Evolutionary conservation across 345 rosid genomes (phyloP).

Genomic region (Murraya koenigii): DNA sequence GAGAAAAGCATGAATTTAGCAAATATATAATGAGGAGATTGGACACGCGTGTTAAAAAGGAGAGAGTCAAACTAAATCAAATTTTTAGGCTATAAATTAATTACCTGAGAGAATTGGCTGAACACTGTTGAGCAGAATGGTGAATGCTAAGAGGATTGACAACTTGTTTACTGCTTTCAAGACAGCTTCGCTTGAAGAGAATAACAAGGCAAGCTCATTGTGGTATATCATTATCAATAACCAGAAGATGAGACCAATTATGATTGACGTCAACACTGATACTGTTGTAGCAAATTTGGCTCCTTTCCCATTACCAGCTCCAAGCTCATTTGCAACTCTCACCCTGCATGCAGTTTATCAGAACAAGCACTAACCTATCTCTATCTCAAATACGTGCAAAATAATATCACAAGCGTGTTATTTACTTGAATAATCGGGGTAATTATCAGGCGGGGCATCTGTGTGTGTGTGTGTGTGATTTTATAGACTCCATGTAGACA

Average conservation of each 20-base stretch:
- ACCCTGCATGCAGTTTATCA: slow-evolving; percentile 56
- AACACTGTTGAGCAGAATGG: slow-evolving; percentile 81
- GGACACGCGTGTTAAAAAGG: background rate
- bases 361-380: background rate
- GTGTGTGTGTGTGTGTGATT: too few relatives aligned
- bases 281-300: slow-evolving; percentile 72
- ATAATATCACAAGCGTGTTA: background rate
- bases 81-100: background rate
- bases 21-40: background rate
- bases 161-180: slow-evolving; percentile 54
- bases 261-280: slow-evolving; percentile 51
- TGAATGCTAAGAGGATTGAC: slow-evolving; percentile 65
- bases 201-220: slow-evolving; percentile 47
- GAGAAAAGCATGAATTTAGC: background rate
- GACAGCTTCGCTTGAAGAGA: slow-evolving; percentile 57
- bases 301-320: slow-evolving; percentile 85
- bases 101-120: slow-evolving; percentile 84
- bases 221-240: slow-evolving; percentile 42
- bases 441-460: too few relatives aligned
- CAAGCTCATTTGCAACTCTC: slow-evolving; percentile 86
- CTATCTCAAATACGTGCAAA: background rate
- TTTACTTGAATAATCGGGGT: too few relatives aligned
- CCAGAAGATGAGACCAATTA: slow-evolving; percentile 62
- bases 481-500: too few relatives aligned
- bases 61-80: background rate